Evolutionary conservation across 108 stramenopile genomes (phyloP), one percentile per base, ranked within the genome.

Genomic region (Nitzschia putrida): DNA sequence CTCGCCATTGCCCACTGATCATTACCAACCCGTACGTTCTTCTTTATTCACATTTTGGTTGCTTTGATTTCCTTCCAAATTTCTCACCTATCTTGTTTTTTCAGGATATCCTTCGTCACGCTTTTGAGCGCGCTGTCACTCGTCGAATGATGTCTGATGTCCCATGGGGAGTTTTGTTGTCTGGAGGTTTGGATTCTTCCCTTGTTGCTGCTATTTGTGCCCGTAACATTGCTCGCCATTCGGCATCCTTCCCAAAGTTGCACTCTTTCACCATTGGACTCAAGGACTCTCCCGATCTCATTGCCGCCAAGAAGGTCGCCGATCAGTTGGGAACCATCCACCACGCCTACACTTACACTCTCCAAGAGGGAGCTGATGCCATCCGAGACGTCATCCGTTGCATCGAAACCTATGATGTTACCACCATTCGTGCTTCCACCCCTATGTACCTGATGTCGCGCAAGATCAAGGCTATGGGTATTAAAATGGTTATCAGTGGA

Each of bases 381-480:
- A 86, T 99, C 61, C 83, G 91, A 22, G 97, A 97, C 76, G 98
- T 98, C 55, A 95, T 99, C 69, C 81, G 91, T 57, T 74, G 80
- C 72, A 64, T 98, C 23, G 98, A 99, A 87, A 99, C 98, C 2
- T 99, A 98, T 76, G 98, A 99, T 80, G 68, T 97, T 5, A 98
- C 97, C 61, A 98, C 97, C 18, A 94, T 99, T 68, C 94, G 98
- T 23, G 97, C 98, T 39, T 88, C 92, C 39, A 98, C 97, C 29
- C 98, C 98, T 26, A 99, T 98, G 97, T 97, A 96, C 75, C 84
- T 99, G 63, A 98, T 99, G 97, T 63, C 88, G 3, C 80, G 97
- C 26, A 99, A 99, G 85, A 99, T 99, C 83, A 98, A 98, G 84
- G 97, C 97, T 61, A 97, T 97, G 97, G 97, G 97, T n/a, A 97